Evolutionary conservation across 2,329 filamentous ascomycete species (phyloP).

Genomic region (Teratosphaeria pseudoeucalypti): DNA sequence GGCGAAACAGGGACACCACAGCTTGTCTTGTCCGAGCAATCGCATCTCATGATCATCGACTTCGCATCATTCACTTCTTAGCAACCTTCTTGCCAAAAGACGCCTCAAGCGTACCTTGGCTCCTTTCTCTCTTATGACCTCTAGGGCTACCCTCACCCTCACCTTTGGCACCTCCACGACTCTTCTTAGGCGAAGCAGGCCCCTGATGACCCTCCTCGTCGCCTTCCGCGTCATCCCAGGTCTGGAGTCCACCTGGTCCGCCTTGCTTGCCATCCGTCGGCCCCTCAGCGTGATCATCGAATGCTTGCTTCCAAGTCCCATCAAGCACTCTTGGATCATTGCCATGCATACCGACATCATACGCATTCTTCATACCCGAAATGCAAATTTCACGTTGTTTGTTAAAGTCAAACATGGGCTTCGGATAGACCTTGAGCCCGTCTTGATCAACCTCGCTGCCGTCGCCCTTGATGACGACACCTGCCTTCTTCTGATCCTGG

Average conservation of each 20-base stretch:
- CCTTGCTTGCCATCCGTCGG: slow-evolving; percentile 33
- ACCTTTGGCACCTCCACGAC: slow-evolving; percentile 1
- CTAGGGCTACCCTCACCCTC: slow-evolving; percentile 5
- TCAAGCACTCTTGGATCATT: slow-evolving; percentile 51
- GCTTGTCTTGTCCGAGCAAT: background rate
- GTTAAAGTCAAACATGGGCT: slow-evolving; percentile 68
- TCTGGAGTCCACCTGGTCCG: slow-evolving; percentile 27
- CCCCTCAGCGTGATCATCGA: slow-evolving; percentile 37
- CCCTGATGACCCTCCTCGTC: slow-evolving; percentile 11
- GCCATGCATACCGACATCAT: slow-evolving; percentile 54
- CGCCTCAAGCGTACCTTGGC: slow-evolving; percentile 24
- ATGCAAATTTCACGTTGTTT: slow-evolving; percentile 54
- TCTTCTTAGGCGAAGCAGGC: slow-evolving; percentile 4
- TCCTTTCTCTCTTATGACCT: slow-evolving; percentile 24
- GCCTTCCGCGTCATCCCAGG: slow-evolving; percentile 18
- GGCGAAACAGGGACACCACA: background rate
- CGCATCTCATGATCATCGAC: background rate
- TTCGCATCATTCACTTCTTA: background rate
- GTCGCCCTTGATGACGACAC: slow-evolving; percentile 50
- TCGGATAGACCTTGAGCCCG: slow-evolving; percentile 49
- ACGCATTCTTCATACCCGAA: slow-evolving; percentile 60
- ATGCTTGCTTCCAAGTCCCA: slow-evolving; percentile 46
- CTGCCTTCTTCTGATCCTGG: slow-evolving; percentile 57
- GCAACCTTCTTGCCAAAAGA: slow-evolving; percentile 21
- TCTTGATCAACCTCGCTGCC: slow-evolving; percentile 29